phyloP scores from a whole-genome alignment of 176 grass and related monocot genomes.

The Metroxylon sagu region DNA sequence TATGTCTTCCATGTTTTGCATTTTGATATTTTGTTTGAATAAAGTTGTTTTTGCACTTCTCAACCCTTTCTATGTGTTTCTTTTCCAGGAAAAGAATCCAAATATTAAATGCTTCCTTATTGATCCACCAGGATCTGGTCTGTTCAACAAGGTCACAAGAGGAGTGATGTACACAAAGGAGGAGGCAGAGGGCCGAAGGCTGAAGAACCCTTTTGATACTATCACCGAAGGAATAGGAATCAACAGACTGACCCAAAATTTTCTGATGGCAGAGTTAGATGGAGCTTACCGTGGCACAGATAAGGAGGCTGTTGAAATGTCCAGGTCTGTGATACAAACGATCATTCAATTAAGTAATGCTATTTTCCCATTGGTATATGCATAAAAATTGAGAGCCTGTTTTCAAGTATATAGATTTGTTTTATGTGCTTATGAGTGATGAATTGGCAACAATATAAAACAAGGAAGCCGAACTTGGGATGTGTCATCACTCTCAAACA shows the following conservation, averaged over 20 bases:
- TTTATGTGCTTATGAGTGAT: no score
- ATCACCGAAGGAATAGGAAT: constrained; percentile 98
- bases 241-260: constrained; percentile 84
- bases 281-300: constrained; percentile 80
- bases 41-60: constrained; percentile 13
- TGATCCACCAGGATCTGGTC: constrained; percentile 81
- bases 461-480: no score
- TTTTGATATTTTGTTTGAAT: constrained; percentile 13
- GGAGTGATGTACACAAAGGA: constrained; percentile 96
- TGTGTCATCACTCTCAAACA: no score
- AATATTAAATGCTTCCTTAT: constrained; percentile 83
- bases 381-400: no score
- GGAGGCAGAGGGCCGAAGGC: constrained; percentile 86
- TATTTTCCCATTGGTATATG: no score
- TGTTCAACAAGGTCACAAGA: constrained; percentile 95
- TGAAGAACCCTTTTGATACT: constrained; percentile 95
- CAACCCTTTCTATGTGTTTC: constrained; percentile 3
- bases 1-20: constrained; percentile 12
- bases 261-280: constrained; percentile 87
- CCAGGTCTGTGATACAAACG: constrained; percentile 42
- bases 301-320: constrained; percentile 92
- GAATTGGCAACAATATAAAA: no score
- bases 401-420: no score
- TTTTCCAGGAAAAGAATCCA: constrained; percentile 62
- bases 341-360: background rate